phyloP scores from a whole-genome alignment of 2,329 filamentous ascomycete species.

The Pyrenochaeta sp. region DNA sequence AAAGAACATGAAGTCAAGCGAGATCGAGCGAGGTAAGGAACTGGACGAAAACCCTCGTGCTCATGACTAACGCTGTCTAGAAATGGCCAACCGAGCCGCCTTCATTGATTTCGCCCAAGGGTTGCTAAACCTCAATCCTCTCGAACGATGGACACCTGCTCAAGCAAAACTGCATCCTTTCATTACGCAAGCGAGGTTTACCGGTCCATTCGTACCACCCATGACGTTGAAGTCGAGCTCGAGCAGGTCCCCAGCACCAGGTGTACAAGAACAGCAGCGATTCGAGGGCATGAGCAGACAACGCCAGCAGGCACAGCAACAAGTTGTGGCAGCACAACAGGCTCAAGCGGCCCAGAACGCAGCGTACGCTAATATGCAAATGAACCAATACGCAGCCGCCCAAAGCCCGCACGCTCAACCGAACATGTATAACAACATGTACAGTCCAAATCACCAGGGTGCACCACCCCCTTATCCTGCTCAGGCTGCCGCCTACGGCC shows the following conservation, averaged over 20 bases:
- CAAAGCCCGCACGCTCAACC: conserved; percentile 60
- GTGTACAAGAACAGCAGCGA: conserved; percentile 94
- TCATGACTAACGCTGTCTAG: conserved; percentile 58
- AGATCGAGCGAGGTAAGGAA: conserved; percentile 88
- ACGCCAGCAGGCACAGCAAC: conserved; percentile 66
- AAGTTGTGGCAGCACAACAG: conserved; percentile 64
- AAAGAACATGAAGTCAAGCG: conserved; percentile 98
- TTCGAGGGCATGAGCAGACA: conserved; percentile 95
- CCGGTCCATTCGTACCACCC: conserved; percentile 92
- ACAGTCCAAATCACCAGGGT: conserved; percentile 70
- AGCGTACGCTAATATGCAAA: conserved; percentile 71
- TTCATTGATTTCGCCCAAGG: conserved; percentile 99
- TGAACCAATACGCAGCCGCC: conserved; percentile 60
- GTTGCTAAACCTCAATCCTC: conserved; percentile 89
- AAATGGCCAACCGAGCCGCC: conserved; percentile 97
- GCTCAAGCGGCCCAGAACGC: conserved; percentile 68
- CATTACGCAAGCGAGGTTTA: conserved; percentile 98
- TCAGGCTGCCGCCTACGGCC: conserved; percentile 63
- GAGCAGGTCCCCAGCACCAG: conserved; percentile 86
- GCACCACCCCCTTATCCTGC: conserved; percentile 82
- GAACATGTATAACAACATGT: conserved; percentile 83
- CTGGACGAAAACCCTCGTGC: neutral
- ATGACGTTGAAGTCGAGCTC: conserved; percentile 95
- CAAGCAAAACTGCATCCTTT: conserved; percentile 98
- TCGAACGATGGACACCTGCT: conserved; percentile 97